These are phyloP conservation scores for Apiospora phragmitis DNA, from an alignment of 2,329 filamentous ascomycete genomes.

Conservation along the genomic window DNA sequence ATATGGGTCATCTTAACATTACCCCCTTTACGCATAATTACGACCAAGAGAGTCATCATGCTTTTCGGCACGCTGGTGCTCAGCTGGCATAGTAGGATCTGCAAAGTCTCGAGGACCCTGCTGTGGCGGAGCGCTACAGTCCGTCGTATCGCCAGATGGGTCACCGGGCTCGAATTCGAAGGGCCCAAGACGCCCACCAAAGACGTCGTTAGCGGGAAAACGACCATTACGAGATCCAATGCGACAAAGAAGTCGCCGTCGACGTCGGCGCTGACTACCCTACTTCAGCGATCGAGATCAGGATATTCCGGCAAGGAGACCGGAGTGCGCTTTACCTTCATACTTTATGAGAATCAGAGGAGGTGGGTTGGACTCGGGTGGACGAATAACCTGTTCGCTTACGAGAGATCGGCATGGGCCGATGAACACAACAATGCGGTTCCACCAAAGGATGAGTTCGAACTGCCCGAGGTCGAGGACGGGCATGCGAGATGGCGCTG, in stretches of 20 bases:
- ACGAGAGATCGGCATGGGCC: constrained; percentile 89
- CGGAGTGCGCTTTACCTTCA: constrained; percentile 93
- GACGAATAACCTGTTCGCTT: constrained; percentile 87
- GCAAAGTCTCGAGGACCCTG: constrained; percentile 80
- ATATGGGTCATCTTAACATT: constrained; percentile 84
- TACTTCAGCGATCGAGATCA: constrained; percentile 35
- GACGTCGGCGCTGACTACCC: constrained; percentile 32
- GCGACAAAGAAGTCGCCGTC: constrained; percentile 38
- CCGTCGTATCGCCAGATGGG: constrained; percentile 65
- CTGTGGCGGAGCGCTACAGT: constrained; percentile 85
- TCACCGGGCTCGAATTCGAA: constrained; percentile 80
- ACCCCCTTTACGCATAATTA: constrained; percentile 81
- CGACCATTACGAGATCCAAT: constrained; percentile 24
- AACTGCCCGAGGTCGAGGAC: constrained; percentile 62
- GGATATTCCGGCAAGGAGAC: constrained; percentile 56
- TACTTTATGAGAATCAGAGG: constrained; percentile 93
- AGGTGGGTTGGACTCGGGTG: constrained; percentile 94
- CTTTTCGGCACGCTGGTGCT: constrained; percentile 81
- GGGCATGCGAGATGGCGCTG: constrained; percentile 67
- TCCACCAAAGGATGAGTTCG: constrained; percentile 70
- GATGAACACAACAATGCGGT: constrained; percentile 90
- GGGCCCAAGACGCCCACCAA: constrained; percentile 39
- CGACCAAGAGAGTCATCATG: constrained; percentile 81
- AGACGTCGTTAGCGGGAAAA: constrained; percentile 29
- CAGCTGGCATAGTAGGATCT: constrained; percentile 89